These are phyloP conservation scores for Candida smagusa DNA, from an alignment of 1,139 yeast genomes.

Conservation along the genomic window DNA sequence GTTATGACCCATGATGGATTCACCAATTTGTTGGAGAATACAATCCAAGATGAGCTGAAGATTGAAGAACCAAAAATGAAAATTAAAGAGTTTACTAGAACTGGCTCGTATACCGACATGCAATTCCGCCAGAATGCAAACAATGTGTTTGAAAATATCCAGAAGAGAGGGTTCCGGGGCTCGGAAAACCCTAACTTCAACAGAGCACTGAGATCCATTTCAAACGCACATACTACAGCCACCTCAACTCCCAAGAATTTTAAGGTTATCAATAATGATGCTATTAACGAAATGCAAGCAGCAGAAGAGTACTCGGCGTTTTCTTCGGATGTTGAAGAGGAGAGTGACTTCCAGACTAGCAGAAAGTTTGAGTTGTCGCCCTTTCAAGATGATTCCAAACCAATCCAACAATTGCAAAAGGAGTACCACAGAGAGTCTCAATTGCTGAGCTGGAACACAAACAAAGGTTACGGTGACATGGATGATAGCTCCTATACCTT, in stretches of 20 bases:
- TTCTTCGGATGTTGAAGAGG: conserved; percentile 31
- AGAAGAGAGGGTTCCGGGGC: conserved; percentile 27
- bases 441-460: background rate
- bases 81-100: conserved; percentile 31
- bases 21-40: background rate
- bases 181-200: conserved; percentile 4
- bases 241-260: conserved; percentile 38
- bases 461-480: conserved; percentile 6
- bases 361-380: background rate
- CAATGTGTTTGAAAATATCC: conserved; percentile 37
- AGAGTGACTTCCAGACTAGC: conserved; percentile 12
- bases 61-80: conserved; percentile 16
- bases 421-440: background rate
- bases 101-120: conserved; percentile 33
- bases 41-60: background rate
- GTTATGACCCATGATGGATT: background rate
- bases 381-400: background rate
- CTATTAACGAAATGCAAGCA: conserved; percentile 2
- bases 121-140: conserved; percentile 40
- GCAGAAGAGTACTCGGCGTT: conserved; percentile 34
- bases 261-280: conserved; percentile 17
- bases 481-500: conserved; percentile 28
- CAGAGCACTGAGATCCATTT: conserved; percentile 7
- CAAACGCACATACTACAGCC: conserved; percentile 24
- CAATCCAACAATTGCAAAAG: background rate